phyloP scores from a whole-genome alignment of 73 alveolate genomes.

The Tetrahymena malaccensis region DNA sequence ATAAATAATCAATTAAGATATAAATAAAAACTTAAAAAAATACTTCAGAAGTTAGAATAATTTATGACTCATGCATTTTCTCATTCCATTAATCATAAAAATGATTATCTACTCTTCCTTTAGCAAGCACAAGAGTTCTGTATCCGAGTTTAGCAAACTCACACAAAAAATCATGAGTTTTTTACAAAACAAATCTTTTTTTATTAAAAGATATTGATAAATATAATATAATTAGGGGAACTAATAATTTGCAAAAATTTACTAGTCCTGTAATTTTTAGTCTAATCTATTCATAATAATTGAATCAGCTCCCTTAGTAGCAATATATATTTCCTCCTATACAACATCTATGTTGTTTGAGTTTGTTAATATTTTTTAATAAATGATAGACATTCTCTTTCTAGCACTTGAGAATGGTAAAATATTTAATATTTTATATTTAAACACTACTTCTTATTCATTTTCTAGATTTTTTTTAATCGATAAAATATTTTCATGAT shows the following conservation, averaged over 20 bases:
- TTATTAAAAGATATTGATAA: not conserved
- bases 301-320: conserved; percentile 94
- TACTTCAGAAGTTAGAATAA: conserved; percentile 3
- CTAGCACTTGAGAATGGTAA: conserved; percentile 43
- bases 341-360: conserved; percentile 44
- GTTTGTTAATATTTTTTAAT: conserved; percentile 49
- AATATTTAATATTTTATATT: conserved; percentile 28
- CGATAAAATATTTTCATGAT: conserved; percentile 28
- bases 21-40: not conserved
- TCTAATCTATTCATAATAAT: conserved; percentile 57
- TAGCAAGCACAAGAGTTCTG: conserved; percentile 83
- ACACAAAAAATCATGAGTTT: conserved; percentile 15
- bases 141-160: conserved; percentile 86
- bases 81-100: conserved; percentile 57
- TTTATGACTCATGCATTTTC: conserved; percentile 30
- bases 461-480: conserved; percentile 37
- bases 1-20: conserved; percentile 1
- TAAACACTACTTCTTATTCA: conserved; percentile 25
- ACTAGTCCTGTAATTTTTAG: not conserved
- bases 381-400: conserved; percentile 62
- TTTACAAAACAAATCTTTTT: conserved; percentile 3
- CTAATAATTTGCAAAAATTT: not conserved
- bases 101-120: conserved; percentile 42
- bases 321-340: conserved; percentile 36
- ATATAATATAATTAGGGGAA: no score